Evolutionary conservation across 805 yeast genomes (phyloP), one percentile per base, ranked within the genome.

Genomic region (Zygosaccharomyces pseudorouxii): DNA sequence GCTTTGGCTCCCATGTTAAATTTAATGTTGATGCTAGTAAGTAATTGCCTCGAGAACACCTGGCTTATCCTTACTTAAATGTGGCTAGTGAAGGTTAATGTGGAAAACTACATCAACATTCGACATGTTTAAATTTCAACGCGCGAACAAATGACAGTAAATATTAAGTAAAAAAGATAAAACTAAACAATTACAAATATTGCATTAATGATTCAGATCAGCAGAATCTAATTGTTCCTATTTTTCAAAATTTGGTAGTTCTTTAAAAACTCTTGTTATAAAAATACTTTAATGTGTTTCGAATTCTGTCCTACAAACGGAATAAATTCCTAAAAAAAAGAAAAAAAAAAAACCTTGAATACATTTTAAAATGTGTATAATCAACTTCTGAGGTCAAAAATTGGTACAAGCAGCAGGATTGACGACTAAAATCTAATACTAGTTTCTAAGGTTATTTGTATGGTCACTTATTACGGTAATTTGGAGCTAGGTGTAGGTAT

Each of bases 1-100:
- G 95, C 92, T 28, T 96, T 85, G 59, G 89, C 90, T 11, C 99
- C 99, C 99, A 93, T 92, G 14, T 19, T 55, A 25, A 23, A 10
- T 25, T 5, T 28, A 16, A n/a, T 19, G 35, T 16, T 20, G 12
- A 10, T 29, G 16, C n/a, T 16, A 11, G 12, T 5, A 41, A 14
- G 33, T 14, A 16, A 16, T 19, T 8, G 16, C 19, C 19, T 33
- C 19, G 18, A 14, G 19, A 33, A 33, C 10, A 14, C 20, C 9
- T 7, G 18, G 14, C 4, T 19, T 14, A 33, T 14, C 11, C 19
- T 33, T 10, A 5, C 16, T 16, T 8, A 5, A 14, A 14, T 18
- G 18, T 14, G 20, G 16, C 16, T 33, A 14, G 20, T 16, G 11
- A 25, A 25, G 28, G 37, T 2, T 14, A 5, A 16, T 33, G 20